Evolutionary conservation across 2,329 filamentous ascomycete genomes (phyloP), one percentile per base, ranked within the genome.

Genomic region (Botryotinia narcissicola): DNA sequence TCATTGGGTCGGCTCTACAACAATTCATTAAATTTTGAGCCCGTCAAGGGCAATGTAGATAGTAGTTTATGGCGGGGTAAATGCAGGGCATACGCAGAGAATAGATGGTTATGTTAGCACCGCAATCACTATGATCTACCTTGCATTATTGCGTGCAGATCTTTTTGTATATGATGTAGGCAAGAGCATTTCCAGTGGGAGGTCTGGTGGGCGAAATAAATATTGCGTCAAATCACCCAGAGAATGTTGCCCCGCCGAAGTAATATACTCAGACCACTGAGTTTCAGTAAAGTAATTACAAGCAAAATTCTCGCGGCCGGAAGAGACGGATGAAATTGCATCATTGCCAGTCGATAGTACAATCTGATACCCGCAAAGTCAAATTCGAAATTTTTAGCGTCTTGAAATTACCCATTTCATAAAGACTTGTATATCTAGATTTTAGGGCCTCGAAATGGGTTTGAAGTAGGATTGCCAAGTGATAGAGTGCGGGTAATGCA

Each of bases 371-470:
- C 18, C 2, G 16, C 16, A 44, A 44, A 7, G 16, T 44, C 16
- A 18, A 16, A 44, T 44, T 44, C 42, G 16, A 20, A 44, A 44
- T 1, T 44, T 44, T 7, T 44, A 16, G 16, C 42, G 42, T 16
- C 42, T 44, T 18, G 42, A 1, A 44, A 44, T 44, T 20, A 7
- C 16, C 42, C 16, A 7, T 20, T 20, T 83, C 14, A 81, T 82
- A 63, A 83, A 72, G 9, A 20, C 4, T 70, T 22, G 67, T 3
- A 57, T 70, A 18, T 44, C 42, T 20, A 44, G 42, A 44, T 16
- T 44, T 7, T 18, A 6, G 42, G 4, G 5, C 16, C 6, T 44
- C 16, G 16, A 18, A 44, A 44, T 44, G 16, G 42, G 42, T 18
- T 44, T 7, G 18, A 46, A 46, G 44, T 46, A 46, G 44, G 18